Evolutionary conservation across 108 stramenopile species (phyloP), one percentile per base, ranked within the genome.

Genomic region (Cyclotella atomus): DNA sequence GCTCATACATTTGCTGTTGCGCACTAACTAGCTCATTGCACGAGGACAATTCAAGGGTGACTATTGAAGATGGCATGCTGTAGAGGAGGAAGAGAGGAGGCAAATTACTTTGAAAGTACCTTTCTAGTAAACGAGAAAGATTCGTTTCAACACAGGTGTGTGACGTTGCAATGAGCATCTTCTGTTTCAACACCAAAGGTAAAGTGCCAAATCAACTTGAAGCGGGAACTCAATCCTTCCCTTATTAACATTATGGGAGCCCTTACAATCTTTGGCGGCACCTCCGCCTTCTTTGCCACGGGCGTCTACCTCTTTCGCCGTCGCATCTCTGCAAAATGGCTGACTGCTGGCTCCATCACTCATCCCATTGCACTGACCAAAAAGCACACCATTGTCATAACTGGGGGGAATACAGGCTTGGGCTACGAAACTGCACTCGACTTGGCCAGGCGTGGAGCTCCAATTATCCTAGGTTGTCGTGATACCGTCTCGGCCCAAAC

Each of bases 341-440:
- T 81, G 1, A 28, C 59, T 25, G 23, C 29, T 25, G 43, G 59
- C 6, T 70, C 79, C 41, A 44, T 46, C n/a, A 17, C 16, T 38
- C 49, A 49, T 23, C 46, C 25, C 5, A 29, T 28, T 17, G 0
- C 32, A 19, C 59, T 71, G n/a, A 59, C 61, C 29, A 9, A 34
- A 7, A 29, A 79, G 17, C 46, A 52, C 32, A 41, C 67, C 23
- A 49, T 75, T 17, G 64, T 83, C 10, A 67, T 83, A 68, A 83
- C 83, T 2, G 83, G 83, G 0, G 83, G 76, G 14, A 83, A 79
- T 38, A 32, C 49, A 17, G 83, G 83, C 7, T 25, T 83, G 8
- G 83, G 83, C 34, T 83, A 66, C 61, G 61, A 79, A 70, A 36
- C 83, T 0, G 83, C 78, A 21, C 57, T 46, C n/a, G 73, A 83